A percentile compares a stretch with the other conserved stretches of the same genome.
Conservation (phyloP, 805 yeast species). For the Starmerella potacharoeniae region DNA sequence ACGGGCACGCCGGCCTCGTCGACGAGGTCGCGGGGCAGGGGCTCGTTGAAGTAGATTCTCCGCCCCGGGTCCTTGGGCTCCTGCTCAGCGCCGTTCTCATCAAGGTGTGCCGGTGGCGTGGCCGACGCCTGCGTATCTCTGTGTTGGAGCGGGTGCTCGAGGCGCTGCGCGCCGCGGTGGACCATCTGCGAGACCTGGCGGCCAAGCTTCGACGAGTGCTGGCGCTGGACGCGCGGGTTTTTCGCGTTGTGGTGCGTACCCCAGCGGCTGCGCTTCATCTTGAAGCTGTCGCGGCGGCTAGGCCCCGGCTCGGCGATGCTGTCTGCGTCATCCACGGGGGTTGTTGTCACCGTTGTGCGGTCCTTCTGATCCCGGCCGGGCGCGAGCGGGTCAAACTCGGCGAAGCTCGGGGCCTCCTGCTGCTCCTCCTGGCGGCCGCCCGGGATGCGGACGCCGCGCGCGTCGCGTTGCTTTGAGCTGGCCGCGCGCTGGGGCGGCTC, state of each 20-base stretch:
- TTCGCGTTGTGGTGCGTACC: constrained; percentile 68
- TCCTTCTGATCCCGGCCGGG: background rate
- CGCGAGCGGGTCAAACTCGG: background rate
- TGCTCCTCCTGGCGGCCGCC: constrained; percentile 7
- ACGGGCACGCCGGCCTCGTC: constrained; percentile 52
- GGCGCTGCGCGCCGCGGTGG: constrained; percentile 7
- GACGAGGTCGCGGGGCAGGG: constrained; percentile 37
- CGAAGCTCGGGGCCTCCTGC: background rate
- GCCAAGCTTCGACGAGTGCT: constrained; percentile 9
- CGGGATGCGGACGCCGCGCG: constrained; percentile 13
- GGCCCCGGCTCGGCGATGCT: constrained; percentile 12
- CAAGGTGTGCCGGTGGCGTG: background rate
- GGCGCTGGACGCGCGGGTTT: constrained; percentile 4
- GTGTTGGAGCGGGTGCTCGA: background rate
- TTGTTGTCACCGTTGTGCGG: background rate
- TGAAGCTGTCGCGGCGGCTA: constrained; percentile 2
- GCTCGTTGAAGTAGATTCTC: constrained; percentile 39
- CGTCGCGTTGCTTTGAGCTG: constrained; percentile 15
- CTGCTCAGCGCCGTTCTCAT: background rate
- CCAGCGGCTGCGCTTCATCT: constrained; percentile 37
- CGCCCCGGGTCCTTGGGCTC: constrained; percentile 24
- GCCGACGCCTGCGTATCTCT: background rate
- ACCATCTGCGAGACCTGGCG: constrained; percentile 18
- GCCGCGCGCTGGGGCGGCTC: constrained; percentile 18
- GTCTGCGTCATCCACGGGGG: constrained; percentile 4